Evolutionary conservation across 208 protist genomes (phyloP).

Genomic region (Strigomonas culicis): DNA sequence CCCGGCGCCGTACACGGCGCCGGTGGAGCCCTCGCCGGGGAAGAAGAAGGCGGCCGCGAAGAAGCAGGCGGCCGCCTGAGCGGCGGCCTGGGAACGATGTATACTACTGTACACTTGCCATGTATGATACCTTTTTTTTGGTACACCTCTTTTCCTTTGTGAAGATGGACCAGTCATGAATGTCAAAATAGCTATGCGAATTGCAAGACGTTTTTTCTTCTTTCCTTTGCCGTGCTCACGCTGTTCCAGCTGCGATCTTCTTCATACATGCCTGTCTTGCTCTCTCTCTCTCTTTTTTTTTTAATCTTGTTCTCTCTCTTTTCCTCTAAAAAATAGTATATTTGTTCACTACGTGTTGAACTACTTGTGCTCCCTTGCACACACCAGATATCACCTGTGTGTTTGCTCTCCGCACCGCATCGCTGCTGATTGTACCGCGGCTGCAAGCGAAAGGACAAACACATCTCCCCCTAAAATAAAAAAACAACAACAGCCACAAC

Average conservation of each 20-base stretch:
- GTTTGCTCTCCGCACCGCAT: no score
- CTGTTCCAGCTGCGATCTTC: background rate
- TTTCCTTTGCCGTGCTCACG: slow-evolving; percentile 2
- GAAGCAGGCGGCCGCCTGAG: background rate
- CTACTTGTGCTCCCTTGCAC: no score
- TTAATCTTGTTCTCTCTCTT: slow-evolving; percentile 11
- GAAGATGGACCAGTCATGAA: no score
- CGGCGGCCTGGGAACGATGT: no score
- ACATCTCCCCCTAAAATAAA: background rate
- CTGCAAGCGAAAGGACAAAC: background rate
- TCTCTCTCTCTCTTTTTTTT: background rate
- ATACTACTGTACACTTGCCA: no score
- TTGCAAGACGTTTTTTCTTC: background rate
- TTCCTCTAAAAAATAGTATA: background rate
- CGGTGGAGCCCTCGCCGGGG: slow-evolving; percentile 12
- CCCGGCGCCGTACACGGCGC: slow-evolving; percentile 14
- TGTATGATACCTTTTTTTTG: no score
- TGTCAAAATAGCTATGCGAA: background rate
- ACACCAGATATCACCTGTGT: no score
- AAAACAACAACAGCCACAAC: background rate
- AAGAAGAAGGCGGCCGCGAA: slow-evolving; percentile 1
- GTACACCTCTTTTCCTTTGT: background rate
- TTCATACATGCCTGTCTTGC: no score
- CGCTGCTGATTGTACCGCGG: no score
- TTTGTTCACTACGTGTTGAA: no score